These are phyloP conservation scores for Rubia peregrina DNA, from an alignment of 305 asterid species.

Conservation along the genomic window DNA sequence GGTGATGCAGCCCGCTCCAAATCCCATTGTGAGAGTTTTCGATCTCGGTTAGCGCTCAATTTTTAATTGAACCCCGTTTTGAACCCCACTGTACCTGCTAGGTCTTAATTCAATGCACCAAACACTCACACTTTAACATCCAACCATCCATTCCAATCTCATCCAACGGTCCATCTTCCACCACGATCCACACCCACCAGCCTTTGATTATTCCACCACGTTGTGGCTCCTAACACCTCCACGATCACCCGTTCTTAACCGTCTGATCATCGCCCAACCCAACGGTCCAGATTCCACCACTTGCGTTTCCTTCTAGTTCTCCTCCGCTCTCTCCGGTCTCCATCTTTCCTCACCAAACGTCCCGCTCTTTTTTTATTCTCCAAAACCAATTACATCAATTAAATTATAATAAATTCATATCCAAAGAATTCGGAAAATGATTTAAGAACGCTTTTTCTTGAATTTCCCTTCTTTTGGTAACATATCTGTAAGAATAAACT, in stretches of 20 bases:
- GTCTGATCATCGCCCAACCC: conserved; percentile 44
- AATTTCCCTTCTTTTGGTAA: not conserved
- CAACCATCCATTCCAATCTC: conserved; percentile 27
- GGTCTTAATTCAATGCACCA: conserved; percentile 31
- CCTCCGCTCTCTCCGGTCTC: conserved; percentile 5
- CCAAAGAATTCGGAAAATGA: not conserved
- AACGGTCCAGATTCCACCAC: conserved; percentile 29
- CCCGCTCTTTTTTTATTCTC: conserved; percentile 53
- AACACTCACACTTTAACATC: conserved; percentile 10
- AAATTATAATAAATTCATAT: not conserved
- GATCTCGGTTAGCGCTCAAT: no score
- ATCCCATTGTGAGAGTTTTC: no score
- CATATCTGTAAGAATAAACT: not conserved
- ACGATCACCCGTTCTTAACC: conserved; percentile 33
- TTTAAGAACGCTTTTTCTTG: not conserved
- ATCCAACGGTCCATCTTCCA: conserved; percentile 24
- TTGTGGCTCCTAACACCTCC: conserved; percentile 63
- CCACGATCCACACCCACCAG: conserved; percentile 43
- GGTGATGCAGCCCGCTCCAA: no score
- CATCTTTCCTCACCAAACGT: conserved; percentile 26
- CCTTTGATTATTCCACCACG: conserved; percentile 70
- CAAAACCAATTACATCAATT: conserved; percentile 23
- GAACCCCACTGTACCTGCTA: no score
- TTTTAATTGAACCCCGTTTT: no score
- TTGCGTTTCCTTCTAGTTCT: conserved; percentile 11